Percentiles rank a stretch among this genome's conserved stretches.
These are phyloP conservation scores for Geopyxis carbonaria DNA, from an alignment of 495 filamentous ascomycete species.

Conservation along the genomic window DNA sequence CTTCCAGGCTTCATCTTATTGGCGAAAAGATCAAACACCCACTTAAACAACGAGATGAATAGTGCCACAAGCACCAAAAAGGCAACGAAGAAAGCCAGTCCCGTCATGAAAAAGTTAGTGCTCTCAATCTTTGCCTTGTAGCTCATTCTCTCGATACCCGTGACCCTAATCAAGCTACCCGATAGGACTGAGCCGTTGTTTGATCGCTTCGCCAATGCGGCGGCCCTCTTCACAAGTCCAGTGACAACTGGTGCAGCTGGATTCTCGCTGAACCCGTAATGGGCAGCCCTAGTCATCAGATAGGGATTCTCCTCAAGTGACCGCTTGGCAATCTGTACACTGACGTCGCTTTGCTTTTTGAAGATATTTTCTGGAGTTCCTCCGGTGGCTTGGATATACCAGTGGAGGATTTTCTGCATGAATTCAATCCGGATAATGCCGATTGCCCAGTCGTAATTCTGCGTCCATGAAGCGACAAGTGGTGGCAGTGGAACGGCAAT, in stretches of 20 bases:
- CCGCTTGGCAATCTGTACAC: conserved; percentile 72
- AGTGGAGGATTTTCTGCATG: conserved; percentile 74
- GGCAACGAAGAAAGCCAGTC: conserved; percentile 73
- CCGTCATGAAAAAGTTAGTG: conserved; percentile 90
- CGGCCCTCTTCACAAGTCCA: background rate
- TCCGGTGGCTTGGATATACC: conserved; percentile 91
- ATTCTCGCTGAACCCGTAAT: conserved; percentile 17
- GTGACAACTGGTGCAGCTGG: background rate
- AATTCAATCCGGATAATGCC: conserved; percentile 82
- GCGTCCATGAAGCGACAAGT: conserved; percentile 83
- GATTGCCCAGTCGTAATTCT: conserved; percentile 98
- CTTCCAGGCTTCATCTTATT: conserved; percentile 64
- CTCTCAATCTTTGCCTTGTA: conserved; percentile 72
- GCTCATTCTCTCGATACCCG: conserved; percentile 76
- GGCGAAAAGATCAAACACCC: conserved; percentile 48
- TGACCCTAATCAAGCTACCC: conserved; percentile 41
- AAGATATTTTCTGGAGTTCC: conserved; percentile 71
- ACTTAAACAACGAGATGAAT: conserved; percentile 64
- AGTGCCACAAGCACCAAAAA: conserved; percentile 57
- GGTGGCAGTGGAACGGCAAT: conserved; percentile 71
- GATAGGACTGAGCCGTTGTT: too few relatives aligned
- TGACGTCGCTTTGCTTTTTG: conserved; percentile 52
- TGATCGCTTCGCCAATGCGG: too few relatives aligned
- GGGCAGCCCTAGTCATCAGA: conserved; percentile 12
- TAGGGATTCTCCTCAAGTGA: conserved; percentile 27